Evolutionary conservation across 2,329 filamentous ascomycete genomes (phyloP).

Genomic region (Pleurostoma richardsiae): DNA sequence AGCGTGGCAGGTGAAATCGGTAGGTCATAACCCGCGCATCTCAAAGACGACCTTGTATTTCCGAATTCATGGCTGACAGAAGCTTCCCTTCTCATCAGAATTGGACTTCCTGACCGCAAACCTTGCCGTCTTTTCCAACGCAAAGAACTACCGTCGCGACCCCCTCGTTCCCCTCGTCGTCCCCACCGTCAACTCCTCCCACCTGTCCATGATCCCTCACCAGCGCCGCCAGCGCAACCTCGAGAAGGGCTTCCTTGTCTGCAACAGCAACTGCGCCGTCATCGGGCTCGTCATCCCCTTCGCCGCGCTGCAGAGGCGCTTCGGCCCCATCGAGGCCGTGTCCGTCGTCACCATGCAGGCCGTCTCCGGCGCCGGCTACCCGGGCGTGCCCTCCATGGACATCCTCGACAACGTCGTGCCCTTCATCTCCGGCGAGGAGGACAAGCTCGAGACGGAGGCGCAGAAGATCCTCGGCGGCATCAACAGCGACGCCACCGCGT

Average conservation of each 20-base stretch:
- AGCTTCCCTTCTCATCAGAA: constrained; percentile 46
- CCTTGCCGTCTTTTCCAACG: constrained; percentile 92
- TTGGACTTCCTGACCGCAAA: constrained; percentile 86
- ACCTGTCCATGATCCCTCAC: constrained; percentile 84
- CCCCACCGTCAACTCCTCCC: constrained; percentile 86
- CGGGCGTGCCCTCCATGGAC: constrained; percentile 89
- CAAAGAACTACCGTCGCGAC: constrained; percentile 92
- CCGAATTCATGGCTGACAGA: constrained; percentile 4
- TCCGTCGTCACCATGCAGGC: constrained; percentile 92
- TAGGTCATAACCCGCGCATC: constrained; percentile 33
- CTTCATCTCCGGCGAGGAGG: constrained; percentile 89
- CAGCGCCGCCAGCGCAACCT: constrained; percentile 71
- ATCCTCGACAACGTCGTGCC: constrained; percentile 95
- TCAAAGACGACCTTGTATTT: too few relatives aligned
- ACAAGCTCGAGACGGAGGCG: constrained; percentile 92
- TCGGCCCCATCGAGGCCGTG: constrained; percentile 73
- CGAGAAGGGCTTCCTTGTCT: constrained; percentile 85
- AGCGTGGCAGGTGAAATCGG: constrained; percentile 90
- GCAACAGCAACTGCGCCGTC: constrained; percentile 97
- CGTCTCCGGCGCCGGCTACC: constrained; percentile 87
- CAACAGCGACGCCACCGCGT: constrained; percentile 66
- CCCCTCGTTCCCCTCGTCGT: constrained; percentile 89
- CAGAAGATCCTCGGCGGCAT: constrained; percentile 86
- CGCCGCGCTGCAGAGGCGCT: constrained; percentile 79
- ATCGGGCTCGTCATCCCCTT: constrained; percentile 95